Conservation (phyloP, 345 rosid species). For the Eutrema japonicum region DNA sequence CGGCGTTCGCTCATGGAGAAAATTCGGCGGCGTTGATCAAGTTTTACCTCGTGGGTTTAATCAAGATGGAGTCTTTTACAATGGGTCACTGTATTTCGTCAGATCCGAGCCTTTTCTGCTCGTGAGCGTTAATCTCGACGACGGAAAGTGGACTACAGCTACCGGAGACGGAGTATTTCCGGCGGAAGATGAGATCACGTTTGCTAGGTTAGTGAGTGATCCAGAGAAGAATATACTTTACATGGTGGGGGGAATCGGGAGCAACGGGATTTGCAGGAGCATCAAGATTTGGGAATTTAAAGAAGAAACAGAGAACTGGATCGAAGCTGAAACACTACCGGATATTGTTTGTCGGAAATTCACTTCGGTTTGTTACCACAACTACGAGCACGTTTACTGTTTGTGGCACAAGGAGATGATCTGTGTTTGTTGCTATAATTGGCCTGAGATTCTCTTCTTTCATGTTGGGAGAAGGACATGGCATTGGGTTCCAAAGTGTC, state of each 20-base stretch:
- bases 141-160: constrained; percentile 52
- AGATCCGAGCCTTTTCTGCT: constrained; percentile 70
- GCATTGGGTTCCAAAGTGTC: constrained; percentile 92
- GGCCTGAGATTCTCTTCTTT: constrained; percentile 93
- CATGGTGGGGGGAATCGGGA: constrained; percentile 82
- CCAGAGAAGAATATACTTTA: constrained; percentile 54
- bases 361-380: constrained; percentile 83
- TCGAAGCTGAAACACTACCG: constrained; percentile 68
- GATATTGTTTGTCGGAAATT: constrained; percentile 80
- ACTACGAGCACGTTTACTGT: constrained; percentile 86
- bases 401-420: constrained; percentile 84
- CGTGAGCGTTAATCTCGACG: constrained; percentile 53
- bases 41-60: constrained; percentile 47
- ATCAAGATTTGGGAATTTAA: constrained; percentile 71
- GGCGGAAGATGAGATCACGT: constrained; percentile 48
- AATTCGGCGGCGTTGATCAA: constrained; percentile 50
- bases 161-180: constrained; percentile 49
- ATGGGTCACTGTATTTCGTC: constrained; percentile 61
- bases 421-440: constrained; percentile 85
- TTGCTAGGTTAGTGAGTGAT: constrained; percentile 68
- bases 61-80: constrained; percentile 66
- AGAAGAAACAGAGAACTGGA: constrained; percentile 51
- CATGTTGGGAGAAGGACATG: constrained; percentile 71
- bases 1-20: constrained; percentile 53
- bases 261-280: constrained; percentile 77